Evolutionary conservation across 495 filamentous ascomycete species (phyloP), one percentile per base, ranked within the genome.

Genomic region (Amphirosellinia nigrospora): DNA sequence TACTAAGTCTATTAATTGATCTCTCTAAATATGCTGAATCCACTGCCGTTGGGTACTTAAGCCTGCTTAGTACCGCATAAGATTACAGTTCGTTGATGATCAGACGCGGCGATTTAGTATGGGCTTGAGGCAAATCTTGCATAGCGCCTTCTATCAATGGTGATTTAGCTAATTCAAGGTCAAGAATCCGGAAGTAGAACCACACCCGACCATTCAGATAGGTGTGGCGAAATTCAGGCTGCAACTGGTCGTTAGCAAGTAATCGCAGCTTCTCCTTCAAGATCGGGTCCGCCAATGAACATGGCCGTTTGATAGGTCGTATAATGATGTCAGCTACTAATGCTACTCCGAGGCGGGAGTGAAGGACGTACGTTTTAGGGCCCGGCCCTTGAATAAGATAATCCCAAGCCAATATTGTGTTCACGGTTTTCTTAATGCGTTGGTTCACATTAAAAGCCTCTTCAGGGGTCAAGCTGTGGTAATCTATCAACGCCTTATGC

Each of bases 391-490:
- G 34, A 8, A 72, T 55, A 28, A 62, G 28, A 28, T 58, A 26
- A 1, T 68, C 59, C 23, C 64, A 30, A 5, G 64, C 10, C 7
- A 72, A 34, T 7, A 73, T 19, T 21, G 38, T 34, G 0, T 73
- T 67, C 3, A 73, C 61, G 0, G 72, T 75, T 21, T 60, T 63
- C 15, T 41, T 64, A 15, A 75, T 75, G 5, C 71, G 63, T 26
- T n/a, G 19, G 67, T 75, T 74, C 23, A 74, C 41, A 52, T 72
- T 74, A 7, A n/a, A 48, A 64, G n/a, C n/a, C n/a, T 46, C 72
- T 15, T 64, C 52, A 15, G 66, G 56, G 50, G 1, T 66, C 59
- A 11, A 75, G 15, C 0, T 39, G 11, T 38, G 55, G 0, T 46
- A 46, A 1, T 46, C 43, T n/a, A 16, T 62, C n/a, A 74, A 45